These are phyloP conservation scores for Rhizopus sp. DNA, from an alignment of 371 early-diverging fungal genomes.

Conservation along the genomic window DNA sequence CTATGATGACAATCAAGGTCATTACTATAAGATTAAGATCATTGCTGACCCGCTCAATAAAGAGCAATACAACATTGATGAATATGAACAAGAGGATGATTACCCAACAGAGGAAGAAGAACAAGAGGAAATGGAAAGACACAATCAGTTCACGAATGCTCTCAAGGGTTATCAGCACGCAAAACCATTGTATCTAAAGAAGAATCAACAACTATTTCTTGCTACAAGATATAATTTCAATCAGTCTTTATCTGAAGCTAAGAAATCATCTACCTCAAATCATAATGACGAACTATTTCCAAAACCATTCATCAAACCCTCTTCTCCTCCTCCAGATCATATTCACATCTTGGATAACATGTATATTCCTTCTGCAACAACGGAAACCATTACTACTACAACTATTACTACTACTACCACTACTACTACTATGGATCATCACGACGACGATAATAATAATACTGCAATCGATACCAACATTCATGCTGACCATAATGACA, in stretches of 20 bases:
- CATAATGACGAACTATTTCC: conserved; percentile 5
- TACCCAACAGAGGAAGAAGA: conserved; percentile 6
- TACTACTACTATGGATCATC: neutral
- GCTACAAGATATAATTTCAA: conserved; percentile 37
- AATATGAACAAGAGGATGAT: conserved; percentile 18
- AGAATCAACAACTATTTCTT: conserved; percentile 21
- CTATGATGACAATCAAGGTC: conserved; percentile 77
- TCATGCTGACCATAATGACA: neutral
- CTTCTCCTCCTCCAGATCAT: conserved; percentile 6
- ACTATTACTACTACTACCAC: neutral
- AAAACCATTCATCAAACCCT: conserved; percentile 9
- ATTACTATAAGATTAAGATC: conserved; percentile 49
- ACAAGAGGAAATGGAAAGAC: conserved; percentile 18
- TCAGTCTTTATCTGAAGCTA: conserved; percentile 30
- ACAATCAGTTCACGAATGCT: conserved; percentile 25
- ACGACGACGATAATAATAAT: neutral
- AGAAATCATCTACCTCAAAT: conserved; percentile 12
- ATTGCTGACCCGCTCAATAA: conserved; percentile 29
- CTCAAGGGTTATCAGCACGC: conserved; percentile 29
- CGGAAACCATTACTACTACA: neutral
- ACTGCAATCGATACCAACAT: neutral
- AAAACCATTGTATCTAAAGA: conserved; percentile 23
- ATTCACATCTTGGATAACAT: conserved; percentile 3
- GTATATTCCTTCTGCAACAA: neutral
- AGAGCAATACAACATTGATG: neutral